These are phyloP conservation scores for Penicillium hordei DNA, from an alignment of 2,329 filamentous ascomycete genomes.

Conservation along the genomic window DNA sequence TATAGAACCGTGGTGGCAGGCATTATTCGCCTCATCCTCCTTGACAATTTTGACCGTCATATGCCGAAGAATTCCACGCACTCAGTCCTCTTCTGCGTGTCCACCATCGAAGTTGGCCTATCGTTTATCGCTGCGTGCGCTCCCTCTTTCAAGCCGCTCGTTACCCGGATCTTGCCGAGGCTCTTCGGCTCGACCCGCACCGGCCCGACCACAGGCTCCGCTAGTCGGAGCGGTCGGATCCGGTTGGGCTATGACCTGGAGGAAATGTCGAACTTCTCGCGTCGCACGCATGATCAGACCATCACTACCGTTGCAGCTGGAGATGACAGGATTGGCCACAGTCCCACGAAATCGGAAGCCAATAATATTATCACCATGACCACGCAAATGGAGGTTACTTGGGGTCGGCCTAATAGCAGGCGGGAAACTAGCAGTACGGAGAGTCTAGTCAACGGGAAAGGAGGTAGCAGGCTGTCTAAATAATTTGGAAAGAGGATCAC, in stretches of 20 bases:
- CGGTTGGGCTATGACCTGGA: conserved; percentile 4
- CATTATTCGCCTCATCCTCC: conserved; percentile 9
- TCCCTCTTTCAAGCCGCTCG: conserved; percentile 8
- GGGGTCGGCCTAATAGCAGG: not conserved
- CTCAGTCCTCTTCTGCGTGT: conserved; percentile 9
- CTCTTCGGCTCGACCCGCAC: conserved; percentile 1
- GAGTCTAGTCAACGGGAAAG: conserved; percentile 4
- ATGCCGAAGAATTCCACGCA: conserved; percentile 5
- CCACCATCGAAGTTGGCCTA: conserved; percentile 9
- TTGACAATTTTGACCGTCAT: conserved; percentile 8
- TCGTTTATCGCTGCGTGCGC: conserved; percentile 11
- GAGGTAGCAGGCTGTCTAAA: not conserved
- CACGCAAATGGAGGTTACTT: conserved; percentile 12
- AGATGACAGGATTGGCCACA: not conserved
- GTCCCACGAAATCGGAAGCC: not conserved
- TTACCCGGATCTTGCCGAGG: conserved; percentile 5
- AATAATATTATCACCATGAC: conserved; percentile 9
- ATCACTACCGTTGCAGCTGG: not conserved
- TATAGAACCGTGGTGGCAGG: conserved; percentile 7
- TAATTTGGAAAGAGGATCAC: too few species aligned
- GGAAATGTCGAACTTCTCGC: not conserved
- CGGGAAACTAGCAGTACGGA: conserved; percentile 8
- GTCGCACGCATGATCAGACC: not conserved
- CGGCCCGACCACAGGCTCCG: conserved; percentile 1
- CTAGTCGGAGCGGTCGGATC: not conserved